phyloP scores from a whole-genome alignment of 805 yeast genomes.

The Jamesozyma rosinii region DNA sequence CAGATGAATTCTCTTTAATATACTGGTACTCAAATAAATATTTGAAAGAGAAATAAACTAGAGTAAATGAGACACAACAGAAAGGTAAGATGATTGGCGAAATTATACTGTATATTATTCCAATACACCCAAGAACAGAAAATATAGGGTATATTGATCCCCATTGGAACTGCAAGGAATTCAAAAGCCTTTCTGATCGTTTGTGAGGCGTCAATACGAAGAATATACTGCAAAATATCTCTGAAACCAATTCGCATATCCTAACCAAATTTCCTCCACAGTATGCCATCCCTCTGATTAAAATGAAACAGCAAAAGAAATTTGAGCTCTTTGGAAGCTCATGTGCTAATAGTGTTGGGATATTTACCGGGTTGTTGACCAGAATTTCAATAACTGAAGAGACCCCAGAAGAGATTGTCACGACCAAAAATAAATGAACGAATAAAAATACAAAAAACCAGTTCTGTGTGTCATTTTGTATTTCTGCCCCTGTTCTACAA shows the following conservation, averaged over 20 bases:
- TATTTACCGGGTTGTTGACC: conserved; percentile 59
- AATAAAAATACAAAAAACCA: conserved; percentile 75
- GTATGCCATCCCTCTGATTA: conserved; percentile 66
- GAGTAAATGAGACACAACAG: conserved; percentile 44
- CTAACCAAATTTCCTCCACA: conserved; percentile 66
- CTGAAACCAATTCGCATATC: conserved; percentile 40
- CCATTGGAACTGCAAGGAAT: conserved; percentile 50
- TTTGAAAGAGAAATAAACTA: conserved; percentile 59
- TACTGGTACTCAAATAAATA: conserved; percentile 55
- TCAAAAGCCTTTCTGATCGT: conserved; percentile 37
- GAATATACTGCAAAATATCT: conserved; percentile 29
- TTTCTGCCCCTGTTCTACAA: conserved; percentile 48
- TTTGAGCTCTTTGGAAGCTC: conserved; percentile 81
- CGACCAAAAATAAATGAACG: conserved; percentile 75
- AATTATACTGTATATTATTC: conserved; percentile 66
- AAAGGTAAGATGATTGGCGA: conserved; percentile 69
- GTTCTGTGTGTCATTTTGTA: conserved; percentile 62
- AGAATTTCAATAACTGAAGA: conserved; percentile 53
- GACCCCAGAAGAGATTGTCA: conserved; percentile 74
- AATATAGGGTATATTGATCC: conserved; percentile 71
- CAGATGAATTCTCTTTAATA: conserved; percentile 43
- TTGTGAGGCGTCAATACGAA: conserved; percentile 55
- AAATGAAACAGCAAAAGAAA: conserved; percentile 70
- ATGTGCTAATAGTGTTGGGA: conserved; percentile 62
- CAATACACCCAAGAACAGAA: conserved; percentile 70